phyloP scores from a whole-genome alignment of 441 rosid species.

The Euphorbia corollata region DNA sequence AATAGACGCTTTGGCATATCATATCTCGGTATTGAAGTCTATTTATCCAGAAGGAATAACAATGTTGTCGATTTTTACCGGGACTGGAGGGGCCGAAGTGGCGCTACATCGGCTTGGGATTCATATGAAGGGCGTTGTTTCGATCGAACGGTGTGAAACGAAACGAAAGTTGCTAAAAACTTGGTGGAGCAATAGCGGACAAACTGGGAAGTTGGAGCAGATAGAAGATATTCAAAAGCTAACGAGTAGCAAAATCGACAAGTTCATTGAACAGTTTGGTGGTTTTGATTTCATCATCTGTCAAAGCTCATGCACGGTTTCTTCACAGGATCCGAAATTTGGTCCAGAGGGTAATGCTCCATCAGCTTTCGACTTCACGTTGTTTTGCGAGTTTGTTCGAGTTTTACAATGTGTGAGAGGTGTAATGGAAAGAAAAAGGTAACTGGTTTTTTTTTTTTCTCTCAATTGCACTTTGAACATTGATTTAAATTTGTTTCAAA shows the following conservation, averaged over 20 bases:
- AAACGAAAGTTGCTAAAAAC: conserved; percentile 49
- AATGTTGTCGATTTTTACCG: conserved; percentile 63
- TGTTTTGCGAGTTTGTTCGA: conserved; percentile 72
- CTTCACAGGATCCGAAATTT: conserved; percentile 22
- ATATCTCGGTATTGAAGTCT: conserved; percentile 69
- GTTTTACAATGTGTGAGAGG: conserved; percentile 58
- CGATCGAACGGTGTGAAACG: conserved; percentile 53
- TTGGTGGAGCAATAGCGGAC: conserved; percentile 72
- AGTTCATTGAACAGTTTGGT: conserved; percentile 42
- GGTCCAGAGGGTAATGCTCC: conserved; percentile 15
- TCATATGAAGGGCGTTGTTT: conserved; percentile 58
- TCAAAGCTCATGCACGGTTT: conserved; percentile 48
- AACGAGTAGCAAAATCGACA: conserved; percentile 45
- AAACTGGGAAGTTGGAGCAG: conserved; percentile 70
- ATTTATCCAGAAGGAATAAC: conserved; percentile 64
- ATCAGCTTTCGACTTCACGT: conserved; percentile 49
- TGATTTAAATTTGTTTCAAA: background rate
- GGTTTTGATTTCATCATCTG: conserved; percentile 71
- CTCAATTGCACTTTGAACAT: background rate
- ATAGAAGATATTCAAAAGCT: conserved; percentile 56
- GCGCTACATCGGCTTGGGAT: conserved; percentile 71
- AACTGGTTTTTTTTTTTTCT: background rate
- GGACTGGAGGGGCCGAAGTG: conserved; percentile 74
- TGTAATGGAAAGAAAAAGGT: conserved; percentile 34
- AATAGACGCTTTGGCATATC: conserved; percentile 71